Evolutionary conservation across 129 eudicot genomes (phyloP).

Genomic region (Arctium lappa): DNA sequence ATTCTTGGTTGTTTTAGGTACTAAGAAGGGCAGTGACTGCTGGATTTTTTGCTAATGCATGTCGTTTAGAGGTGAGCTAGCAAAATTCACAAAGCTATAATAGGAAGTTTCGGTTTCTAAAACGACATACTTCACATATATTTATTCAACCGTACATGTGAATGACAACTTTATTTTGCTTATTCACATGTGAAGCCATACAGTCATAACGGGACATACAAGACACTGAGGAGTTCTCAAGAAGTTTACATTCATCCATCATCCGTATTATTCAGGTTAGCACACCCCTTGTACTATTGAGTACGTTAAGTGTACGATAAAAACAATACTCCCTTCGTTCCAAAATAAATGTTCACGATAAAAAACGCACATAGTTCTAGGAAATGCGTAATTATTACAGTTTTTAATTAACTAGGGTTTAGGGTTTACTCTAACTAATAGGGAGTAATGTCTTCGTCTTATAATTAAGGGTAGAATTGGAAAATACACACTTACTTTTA

Average conservation of each 20-base stretch:
- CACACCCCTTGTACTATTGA: constrained; percentile 4
- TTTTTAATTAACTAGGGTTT: background rate
- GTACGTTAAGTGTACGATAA: background rate
- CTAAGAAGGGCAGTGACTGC: constrained; percentile 90
- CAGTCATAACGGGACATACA: constrained; percentile 83
- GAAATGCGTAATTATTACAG: background rate
- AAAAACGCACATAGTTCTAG: background rate
- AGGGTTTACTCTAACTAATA: too few species aligned
- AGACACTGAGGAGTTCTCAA: constrained; percentile 79
- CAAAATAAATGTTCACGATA: too few species aligned
- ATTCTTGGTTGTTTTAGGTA: constrained; percentile 40
- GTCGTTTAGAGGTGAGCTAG: constrained; percentile 72
- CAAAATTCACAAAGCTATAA: background rate
- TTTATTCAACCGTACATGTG: background rate
- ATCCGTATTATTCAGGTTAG: constrained; percentile 88
- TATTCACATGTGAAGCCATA: constrained; percentile 46
- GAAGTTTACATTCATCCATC: constrained; percentile 98
- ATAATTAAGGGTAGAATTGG: background rate
- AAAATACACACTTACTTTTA: too few species aligned
- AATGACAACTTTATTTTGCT: background rate
- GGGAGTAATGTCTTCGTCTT: background rate
- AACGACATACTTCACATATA: background rate
- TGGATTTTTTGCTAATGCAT: constrained; percentile 92
- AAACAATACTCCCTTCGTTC: too few species aligned
- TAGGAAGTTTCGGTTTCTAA: background rate